These are phyloP conservation scores for Russula griseocarnosa DNA, from an alignment of 768 basidiomycete species.

Conservation along the genomic window DNA sequence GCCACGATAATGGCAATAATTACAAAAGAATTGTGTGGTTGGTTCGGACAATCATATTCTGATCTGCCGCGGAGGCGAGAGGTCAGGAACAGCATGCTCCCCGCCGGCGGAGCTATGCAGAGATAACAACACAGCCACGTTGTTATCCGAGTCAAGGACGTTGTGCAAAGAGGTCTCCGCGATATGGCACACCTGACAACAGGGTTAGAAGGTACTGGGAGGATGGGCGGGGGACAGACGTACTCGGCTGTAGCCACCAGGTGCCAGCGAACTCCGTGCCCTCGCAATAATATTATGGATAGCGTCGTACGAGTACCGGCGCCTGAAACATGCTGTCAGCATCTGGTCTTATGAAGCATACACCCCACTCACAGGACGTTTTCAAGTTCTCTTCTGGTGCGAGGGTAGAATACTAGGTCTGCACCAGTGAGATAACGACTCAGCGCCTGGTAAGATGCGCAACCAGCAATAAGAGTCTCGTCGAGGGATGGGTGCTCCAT, in stretches of 20 bases:
- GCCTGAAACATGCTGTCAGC: conserved; percentile 34
- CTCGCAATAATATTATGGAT: conserved; percentile 78
- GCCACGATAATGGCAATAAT: conserved; percentile 12
- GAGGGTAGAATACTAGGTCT: conserved; percentile 68
- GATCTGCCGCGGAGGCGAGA: conserved; percentile 39
- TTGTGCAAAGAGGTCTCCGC: conserved; percentile 67
- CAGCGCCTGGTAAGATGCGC: conserved; percentile 78
- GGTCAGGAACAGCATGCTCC: conserved; percentile 36
- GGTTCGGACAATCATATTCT: conserved; percentile 33
- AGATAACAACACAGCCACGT: conserved; percentile 58
- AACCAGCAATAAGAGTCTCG: conserved; percentile 70
- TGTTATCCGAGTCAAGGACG: conserved; percentile 67
- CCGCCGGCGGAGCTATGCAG: conserved; percentile 43
- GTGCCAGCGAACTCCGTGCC: conserved; percentile 58
- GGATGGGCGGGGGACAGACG: conserved; percentile 26
- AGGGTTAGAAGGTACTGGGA: not conserved
- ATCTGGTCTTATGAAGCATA: conserved; percentile 6
- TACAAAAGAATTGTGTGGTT: not conserved
- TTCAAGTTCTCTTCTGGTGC: conserved; percentile 61
- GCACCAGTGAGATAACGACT: conserved; percentile 66
- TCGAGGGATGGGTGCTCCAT: conserved; percentile 63
- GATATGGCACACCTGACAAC: conserved; percentile 57
- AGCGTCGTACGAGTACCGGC: conserved; percentile 71
- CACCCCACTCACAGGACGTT: conserved; percentile 56
- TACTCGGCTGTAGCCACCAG: conserved; percentile 54